Base-by-base conservation (phyloP, 2,329 filamentous ascomycete genomes). In the Pleurostoma richardsiae region DNA sequence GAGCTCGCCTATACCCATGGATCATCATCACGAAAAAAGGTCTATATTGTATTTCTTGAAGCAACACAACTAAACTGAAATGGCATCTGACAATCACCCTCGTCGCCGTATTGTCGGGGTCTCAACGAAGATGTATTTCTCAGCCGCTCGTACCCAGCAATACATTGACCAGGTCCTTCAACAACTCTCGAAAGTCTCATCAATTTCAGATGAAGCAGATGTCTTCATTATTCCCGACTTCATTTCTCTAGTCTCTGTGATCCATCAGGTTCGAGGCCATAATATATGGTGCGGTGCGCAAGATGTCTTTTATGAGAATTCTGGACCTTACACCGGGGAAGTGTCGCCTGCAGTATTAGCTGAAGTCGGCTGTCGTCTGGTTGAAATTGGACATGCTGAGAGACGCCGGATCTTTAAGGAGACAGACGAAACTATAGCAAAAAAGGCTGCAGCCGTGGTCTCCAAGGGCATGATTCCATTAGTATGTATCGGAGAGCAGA, bases 381-480 rank as follows among this genome's bases (percentile, higher is more conserved):
- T 94, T 7, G 88, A 91, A 60, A 72, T 95, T 5, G 88, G 88
- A 1, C 90, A 95, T 61, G 89, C 89, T 2, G 90, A 95, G 67
- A 78, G 89, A 4, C 74, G 88, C 43, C 68, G 80, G 3, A 62
- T 89, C 26, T 90, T 91, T 57, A 78, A 77, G 11, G 89, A 95
- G 71, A 86, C 82, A n/a, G 86, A 94, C 56, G 75, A 71, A 11
- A 69, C 74, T 39, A 79, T 85, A 0, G 83, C 82, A 0, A 76
- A 69, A 50, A 94, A 94, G 67, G 87, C 86, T 0, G 76, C 74
- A 0, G 88, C 87, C 0, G 80, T 80, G 1, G 81, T 77, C 11
- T 68, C 79, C 4, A 84, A 90, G 57, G 83, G 83, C 5, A 79
- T 95, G 72, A 71, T 87, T 1, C 89, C 90, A 3, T 73, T 95